Evolutionary conservation across 257 asterid genomes (phyloP), one percentile per base, ranked within the genome.

Genomic region (Gardenia jasminoides): DNA sequence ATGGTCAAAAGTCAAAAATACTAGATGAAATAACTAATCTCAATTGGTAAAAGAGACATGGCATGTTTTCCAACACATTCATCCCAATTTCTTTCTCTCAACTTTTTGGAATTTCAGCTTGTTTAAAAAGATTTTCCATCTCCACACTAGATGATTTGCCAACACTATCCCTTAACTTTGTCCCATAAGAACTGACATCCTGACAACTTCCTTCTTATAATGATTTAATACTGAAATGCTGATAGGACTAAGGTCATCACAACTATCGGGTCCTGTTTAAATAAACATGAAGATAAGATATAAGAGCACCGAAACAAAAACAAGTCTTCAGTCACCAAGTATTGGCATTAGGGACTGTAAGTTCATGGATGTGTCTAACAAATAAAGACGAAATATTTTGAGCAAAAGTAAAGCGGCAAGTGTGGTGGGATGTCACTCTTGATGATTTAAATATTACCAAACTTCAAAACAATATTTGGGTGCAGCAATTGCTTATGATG

Each of bases 21-120:
- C n/a, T n/a, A n/a, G n/a, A n/a, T n/a, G n/a, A n/a, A n/a, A n/a
- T n/a, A n/a, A n/a, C n/a, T n/a, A n/a, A 13, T 90, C 97, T 33
- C 97, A 97, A 74, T 84, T 88, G 0, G 99, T 95, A 88, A 93
- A 93, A n/a, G 3, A 94, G 98, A 54, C 92, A 88, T 12, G 99
- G 98, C 99, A 93, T 93, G n/a, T 94, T 94, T 65, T 83, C 96
- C 80, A 87, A 6, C 0, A 85, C 48, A 83, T 58, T 88, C 19
- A 81, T 67, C 73, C 86, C 82, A 4, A 61, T 41, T 81, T 86
- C 90, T 83, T 69, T 87, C 39, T 82, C 89, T 67, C 67, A 86
- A n/a, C 39, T 67, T 80, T 84, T 84, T 41, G 90, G 68, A 11
- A 77, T 36, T 5, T 82, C 87, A 0, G 87, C 22, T 78, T 79